Percentiles rank a stretch among this genome's conserved stretches.
These are phyloP conservation scores for Clonostachys solani DNA, from an alignment of 2,329 filamentous ascomycete genomes.

Conservation along the genomic window DNA sequence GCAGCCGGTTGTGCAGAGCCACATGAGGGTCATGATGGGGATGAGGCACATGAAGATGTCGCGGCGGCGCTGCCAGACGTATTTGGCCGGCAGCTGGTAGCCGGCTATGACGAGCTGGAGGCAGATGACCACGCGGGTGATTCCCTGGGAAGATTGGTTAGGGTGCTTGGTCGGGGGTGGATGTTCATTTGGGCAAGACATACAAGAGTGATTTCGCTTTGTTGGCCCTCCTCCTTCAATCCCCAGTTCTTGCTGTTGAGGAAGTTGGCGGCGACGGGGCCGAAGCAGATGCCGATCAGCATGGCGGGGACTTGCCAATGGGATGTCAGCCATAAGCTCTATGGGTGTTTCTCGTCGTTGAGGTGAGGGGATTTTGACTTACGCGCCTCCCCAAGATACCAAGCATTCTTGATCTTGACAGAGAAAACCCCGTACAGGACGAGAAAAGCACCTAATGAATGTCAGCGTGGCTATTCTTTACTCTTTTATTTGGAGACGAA, in stretches of 20 bases:
- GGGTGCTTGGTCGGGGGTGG: constrained; percentile 1
- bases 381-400: constrained; percentile 54
- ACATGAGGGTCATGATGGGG: constrained; percentile 59
- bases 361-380: constrained; percentile 12
- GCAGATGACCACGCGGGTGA: constrained; percentile 55
- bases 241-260: constrained; percentile 38
- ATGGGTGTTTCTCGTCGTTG: background rate
- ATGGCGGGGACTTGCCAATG: constrained; percentile 47
- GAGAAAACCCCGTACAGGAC: constrained; percentile 44
- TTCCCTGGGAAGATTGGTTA: constrained; percentile 18
- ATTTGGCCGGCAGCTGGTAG: constrained; percentile 56
- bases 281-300: constrained; percentile 46
- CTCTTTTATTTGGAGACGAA: background rate
- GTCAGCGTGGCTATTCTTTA: background rate
- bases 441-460: constrained; percentile 29
- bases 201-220: constrained; percentile 31
- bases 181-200: constrained; percentile 3
- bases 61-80: constrained; percentile 41
- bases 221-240: constrained; percentile 20
- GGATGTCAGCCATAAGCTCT: background rate
- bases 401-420: constrained; percentile 45
- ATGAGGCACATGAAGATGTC: constrained; percentile 51
- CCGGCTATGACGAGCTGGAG: constrained; percentile 61
- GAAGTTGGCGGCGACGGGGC: constrained; percentile 49
- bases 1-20: constrained; percentile 53